phyloP scores from a whole-genome alignment of 148 eudicot species.

The Simmondsia chinensis region DNA sequence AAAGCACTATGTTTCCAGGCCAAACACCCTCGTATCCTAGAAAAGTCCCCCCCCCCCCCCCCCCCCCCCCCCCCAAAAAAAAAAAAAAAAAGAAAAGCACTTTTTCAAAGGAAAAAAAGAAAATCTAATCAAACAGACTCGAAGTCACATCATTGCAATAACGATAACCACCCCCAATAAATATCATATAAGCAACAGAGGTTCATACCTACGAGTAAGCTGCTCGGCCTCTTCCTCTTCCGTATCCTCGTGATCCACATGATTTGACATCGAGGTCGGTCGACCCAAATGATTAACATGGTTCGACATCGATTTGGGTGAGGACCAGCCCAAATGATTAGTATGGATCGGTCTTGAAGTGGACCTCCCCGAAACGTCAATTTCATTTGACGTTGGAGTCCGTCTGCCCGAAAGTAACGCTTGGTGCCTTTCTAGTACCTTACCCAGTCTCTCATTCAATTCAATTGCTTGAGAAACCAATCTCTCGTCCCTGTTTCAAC shows the following conservation, averaged over 20 bases:
- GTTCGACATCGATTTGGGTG: constrained; percentile 13
- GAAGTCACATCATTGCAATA: background rate
- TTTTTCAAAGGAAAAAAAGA: background rate
- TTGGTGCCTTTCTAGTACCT: constrained; percentile 62
- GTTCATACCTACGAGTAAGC: constrained; percentile 64
- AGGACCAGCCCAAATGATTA: background rate
- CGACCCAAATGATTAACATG: constrained; percentile 22
- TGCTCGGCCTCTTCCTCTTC: constrained; percentile 82
- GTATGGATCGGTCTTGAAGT: constrained; percentile 28
- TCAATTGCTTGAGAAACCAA: constrained; percentile 74
- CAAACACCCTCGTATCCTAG: no score
- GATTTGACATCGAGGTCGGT: constrained; percentile 35
- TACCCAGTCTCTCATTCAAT: constrained; percentile 74
- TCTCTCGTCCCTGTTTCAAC: constrained; percentile 49
- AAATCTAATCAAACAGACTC: background rate
- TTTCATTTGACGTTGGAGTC: constrained; percentile 10
- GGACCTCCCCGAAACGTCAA: constrained; percentile 22
- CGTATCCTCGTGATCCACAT: constrained; percentile 30
- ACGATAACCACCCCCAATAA: background rate
- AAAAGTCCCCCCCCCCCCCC: no score
- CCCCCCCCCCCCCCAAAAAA: no score
- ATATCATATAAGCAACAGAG: background rate
- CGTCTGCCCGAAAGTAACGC: constrained; percentile 29
- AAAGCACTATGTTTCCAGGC: no score
- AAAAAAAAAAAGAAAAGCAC: no score